Evolutionary conservation across 805 yeast genomes (phyloP), one percentile per base, ranked within the genome.

Genomic region (Cyberlindnera euphorbiiphila): DNA sequence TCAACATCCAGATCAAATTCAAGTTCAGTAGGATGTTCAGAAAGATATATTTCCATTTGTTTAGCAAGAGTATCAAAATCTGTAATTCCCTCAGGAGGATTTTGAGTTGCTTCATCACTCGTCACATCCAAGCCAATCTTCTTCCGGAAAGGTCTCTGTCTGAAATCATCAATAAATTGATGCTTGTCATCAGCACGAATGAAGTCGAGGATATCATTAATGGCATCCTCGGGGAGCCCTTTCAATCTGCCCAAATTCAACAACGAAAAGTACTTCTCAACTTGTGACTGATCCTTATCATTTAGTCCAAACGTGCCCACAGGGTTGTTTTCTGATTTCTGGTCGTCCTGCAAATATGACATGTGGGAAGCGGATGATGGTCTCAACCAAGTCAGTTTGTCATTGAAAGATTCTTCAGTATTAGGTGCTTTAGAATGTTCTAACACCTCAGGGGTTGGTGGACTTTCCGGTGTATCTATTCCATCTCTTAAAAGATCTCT

Each of bases 181-280:
- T 41, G 46, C 23, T 41, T 39, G 23, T 45, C 49, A 14, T 34
- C 26, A 7, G 49, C 30, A n/a, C 36, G 34, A 15, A 41, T 19
- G 20, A 45, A 39, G 16, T 37, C 47, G 22, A 34, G 32, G 29
- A 41, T 23, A 20, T 38, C 45, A 27, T 34, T 16, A 3, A 41
- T 27, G 2, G 40, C 36, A 15, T 38, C 42, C 21, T 41, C 43
- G 3, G 44, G 44, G 11, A 39, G 36, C 2, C 33, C 44, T 28
- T 31, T 34, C 19, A 45, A 33, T 9, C 40, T 34, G 1, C 36
- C 42, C 18, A 37, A 29, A 13, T 43, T 34, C 30, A 45, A 43
- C n/a, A 39, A 36, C 1, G 39, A 32, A 20, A 29, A 31, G 27
- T 41, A 37, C 27, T 39, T 37, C 37, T 36, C 36, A 7, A 45